Conservation (phyloP, 495 filamentous ascomycete genomes). For the Xylaria scruposa region DNA sequence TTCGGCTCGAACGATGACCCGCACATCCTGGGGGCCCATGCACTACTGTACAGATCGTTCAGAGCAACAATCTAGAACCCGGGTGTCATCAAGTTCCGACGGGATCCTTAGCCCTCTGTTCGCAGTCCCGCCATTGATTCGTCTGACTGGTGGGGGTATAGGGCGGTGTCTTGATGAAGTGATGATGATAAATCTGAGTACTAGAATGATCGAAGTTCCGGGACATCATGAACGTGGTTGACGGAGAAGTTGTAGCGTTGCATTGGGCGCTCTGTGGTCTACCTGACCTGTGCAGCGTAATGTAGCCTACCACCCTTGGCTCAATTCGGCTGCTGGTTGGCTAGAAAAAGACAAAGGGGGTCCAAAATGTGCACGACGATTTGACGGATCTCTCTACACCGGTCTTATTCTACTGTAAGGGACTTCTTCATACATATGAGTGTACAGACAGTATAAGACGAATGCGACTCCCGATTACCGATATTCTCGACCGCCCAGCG, state of each 20-base stretch:
- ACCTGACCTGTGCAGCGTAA: conserved; percentile 10
- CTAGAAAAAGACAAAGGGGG: not conserved
- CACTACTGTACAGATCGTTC: not conserved
- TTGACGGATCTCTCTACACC: conserved; percentile 24
- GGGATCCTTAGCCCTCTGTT: not conserved
- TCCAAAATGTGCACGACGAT: not conserved
- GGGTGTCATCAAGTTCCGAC: not conserved
- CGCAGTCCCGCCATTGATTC: conserved; percentile 6
- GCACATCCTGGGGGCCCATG: conserved; percentile 8
- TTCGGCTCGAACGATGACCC: conserved; percentile 24
- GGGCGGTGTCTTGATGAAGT: conserved; percentile 31
- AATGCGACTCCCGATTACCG: not conserved
- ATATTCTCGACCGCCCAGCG: not conserved
- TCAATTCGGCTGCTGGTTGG: conserved; percentile 14
- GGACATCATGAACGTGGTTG: conserved; percentile 18
- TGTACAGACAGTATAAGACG: not conserved
- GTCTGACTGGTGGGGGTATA: not conserved
- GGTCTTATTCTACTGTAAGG: conserved; percentile 2
- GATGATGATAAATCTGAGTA: conserved; percentile 39
- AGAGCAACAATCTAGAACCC: conserved; percentile 18
- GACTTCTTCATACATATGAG: conserved; percentile 7
- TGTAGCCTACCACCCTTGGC: conserved; percentile 11
- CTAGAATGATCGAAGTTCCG: conserved; percentile 15
- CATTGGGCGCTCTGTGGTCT: conserved; percentile 22
- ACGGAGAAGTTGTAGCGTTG: conserved; percentile 17